A percentile compares a stretch with the other conserved stretches of the same genome.
phyloP scores from a whole-genome alignment of 805 yeast species.

The Candida odintsovae region DNA sequence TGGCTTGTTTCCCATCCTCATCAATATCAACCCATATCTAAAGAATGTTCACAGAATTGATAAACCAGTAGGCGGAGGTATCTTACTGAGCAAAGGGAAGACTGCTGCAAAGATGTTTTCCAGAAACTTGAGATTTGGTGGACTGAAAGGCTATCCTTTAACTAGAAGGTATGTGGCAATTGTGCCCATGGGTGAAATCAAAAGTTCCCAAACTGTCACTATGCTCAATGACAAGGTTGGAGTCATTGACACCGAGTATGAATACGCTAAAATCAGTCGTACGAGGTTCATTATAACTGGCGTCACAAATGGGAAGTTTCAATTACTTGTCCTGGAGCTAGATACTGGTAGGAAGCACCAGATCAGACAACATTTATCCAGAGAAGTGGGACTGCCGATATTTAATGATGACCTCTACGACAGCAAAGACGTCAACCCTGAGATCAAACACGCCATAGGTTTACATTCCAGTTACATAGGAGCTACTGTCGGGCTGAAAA shows the following conservation, averaged over 20 bases:
- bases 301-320: constrained; percentile 11
- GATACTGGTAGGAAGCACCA: constrained; percentile 37
- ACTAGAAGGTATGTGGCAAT: constrained; percentile 32
- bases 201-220: not conserved
- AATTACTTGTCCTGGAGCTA: constrained; percentile 26
- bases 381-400: constrained; percentile 22
- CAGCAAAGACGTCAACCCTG: constrained; percentile 6
- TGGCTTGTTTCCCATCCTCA: constrained; percentile 11
- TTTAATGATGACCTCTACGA: constrained; percentile 26
- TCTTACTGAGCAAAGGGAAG: constrained; percentile 30
- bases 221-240: constrained; percentile 2
- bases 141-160: constrained; percentile 29
- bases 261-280: constrained; percentile 1
- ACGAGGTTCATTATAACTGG: constrained; percentile 13
- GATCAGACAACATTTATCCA: constrained; percentile 28
- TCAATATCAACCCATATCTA: constrained; percentile 10
- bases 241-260: constrained; percentile 1
- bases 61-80: constrained; percentile 34
- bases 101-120: constrained; percentile 28
- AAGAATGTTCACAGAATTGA: constrained; percentile 35
- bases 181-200: not conserved
- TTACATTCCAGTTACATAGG: constrained; percentile 32
- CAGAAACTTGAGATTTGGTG: constrained; percentile 28
- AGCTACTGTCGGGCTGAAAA: constrained; percentile 26
- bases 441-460: constrained; percentile 21